Evolutionary conservation across 2,329 filamentous ascomycete genomes (phyloP), one percentile per base, ranked within the genome.

Genomic region (Zasmidium cellare): DNA sequence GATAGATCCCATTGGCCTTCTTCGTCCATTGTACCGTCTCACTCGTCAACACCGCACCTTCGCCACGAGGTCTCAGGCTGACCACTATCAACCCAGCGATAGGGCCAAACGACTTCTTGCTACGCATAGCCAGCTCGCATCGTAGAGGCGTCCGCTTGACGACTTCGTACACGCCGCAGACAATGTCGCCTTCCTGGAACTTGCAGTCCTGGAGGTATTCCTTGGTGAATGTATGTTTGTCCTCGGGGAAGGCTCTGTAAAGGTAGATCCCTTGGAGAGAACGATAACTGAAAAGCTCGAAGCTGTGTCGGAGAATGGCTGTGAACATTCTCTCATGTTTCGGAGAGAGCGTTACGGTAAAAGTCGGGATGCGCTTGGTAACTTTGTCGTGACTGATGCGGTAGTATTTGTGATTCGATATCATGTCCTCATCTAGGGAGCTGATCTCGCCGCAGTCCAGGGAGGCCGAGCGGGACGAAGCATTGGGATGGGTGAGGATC

Each of bases 11-110:
- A 14, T 28, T 61, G 28, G 54, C 55, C 44, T 58, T 62, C 41
- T 55, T 54, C 9, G 55, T 59, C 64, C 64, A 66, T 23, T 64
- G 61, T 22, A 66, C 54, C n/a, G 64, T 66, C 55, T 66, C 64
- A n/a, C 50, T 61, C 3, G 57, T 53, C 46, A 66, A 23, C 9
- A 57, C 57, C 18, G 62, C 57, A 12, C 64, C 64, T 9, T 62
- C 51, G 18, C 62, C 60, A 14, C 64, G 46, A n/a, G 61, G 61
- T 14, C 58, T 51, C 45, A 63, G 24, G 23, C 53, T 56, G 19
- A 66, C 58, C 22, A 66, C 51, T 41, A 61, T 45, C 24, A 62
- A 51, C 3, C 64, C 60, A 5, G 53, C 25, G 3, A 66, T 44
- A 23, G 51, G 46, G 16, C 53, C 51, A 19, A 53, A 44, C 3